A percentile compares a stretch with the other conserved stretches of the same genome.
These are phyloP conservation scores for Diaporthe eres DNA, from an alignment of 2,329 filamentous ascomycete species.

Conservation along the genomic window DNA sequence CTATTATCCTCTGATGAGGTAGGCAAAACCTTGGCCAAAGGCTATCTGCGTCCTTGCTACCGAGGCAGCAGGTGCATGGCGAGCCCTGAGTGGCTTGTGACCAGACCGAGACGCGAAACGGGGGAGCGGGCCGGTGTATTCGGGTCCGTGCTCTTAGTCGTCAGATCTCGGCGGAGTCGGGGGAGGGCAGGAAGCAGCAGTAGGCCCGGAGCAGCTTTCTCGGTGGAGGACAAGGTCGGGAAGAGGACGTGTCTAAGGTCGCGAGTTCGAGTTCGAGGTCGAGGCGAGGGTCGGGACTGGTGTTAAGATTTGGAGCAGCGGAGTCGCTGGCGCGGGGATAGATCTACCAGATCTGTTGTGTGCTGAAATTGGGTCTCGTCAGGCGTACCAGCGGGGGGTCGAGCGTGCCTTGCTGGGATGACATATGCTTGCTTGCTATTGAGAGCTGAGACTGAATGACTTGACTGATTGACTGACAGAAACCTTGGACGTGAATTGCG, in stretches of 20 bases:
- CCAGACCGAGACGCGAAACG: conserved; percentile 5
- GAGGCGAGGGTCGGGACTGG: conserved; percentile 10
- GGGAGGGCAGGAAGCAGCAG: background rate
- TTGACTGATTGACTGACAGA: conserved; percentile 9
- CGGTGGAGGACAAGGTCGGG: background rate
- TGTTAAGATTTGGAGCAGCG: conserved; percentile 17
- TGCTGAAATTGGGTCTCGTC: conserved; percentile 1
- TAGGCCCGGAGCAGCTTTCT: conserved; percentile 3
- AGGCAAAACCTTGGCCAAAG: conserved; percentile 23
- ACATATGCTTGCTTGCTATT: conserved; percentile 18
- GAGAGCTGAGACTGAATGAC: conserved; percentile 6
- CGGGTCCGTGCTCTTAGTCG: conserved; percentile 19
- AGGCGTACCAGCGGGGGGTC: conserved; percentile 19
- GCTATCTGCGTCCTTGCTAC: conserved; percentile 34
- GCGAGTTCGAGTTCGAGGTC: conserved; percentile 18
- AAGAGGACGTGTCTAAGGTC: background rate
- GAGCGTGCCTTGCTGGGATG: conserved; percentile 21
- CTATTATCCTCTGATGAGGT: background rate
- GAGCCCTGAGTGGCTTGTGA: conserved; percentile 13
- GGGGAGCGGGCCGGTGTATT: conserved; percentile 2
- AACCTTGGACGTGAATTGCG: conserved; percentile 20
- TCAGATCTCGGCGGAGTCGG: background rate
- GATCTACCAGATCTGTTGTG: background rate
- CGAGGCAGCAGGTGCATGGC: conserved; percentile 36
- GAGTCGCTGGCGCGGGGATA: conserved; percentile 2